A percentile compares a stretch with the other conserved stretches of the same genome.
Conservation (phyloP, 306 rosid species). For the Pueraria montana region DNA sequence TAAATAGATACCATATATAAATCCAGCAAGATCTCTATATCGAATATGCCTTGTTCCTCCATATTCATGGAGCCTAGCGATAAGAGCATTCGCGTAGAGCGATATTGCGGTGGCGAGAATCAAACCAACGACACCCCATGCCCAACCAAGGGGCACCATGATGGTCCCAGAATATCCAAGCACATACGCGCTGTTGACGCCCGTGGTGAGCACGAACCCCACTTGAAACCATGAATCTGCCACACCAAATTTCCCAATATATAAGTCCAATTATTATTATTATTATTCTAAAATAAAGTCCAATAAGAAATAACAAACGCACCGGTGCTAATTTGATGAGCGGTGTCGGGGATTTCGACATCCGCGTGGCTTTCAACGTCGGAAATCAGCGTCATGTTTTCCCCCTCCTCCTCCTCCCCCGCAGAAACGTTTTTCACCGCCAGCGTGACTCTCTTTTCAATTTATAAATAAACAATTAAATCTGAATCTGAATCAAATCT, state of each 20-base stretch:
- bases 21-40: constrained; percentile 95
- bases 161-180: constrained; percentile 89
- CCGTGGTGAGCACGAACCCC: constrained; percentile 90
- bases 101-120: constrained; percentile 79
- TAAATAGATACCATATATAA: constrained; percentile 65
- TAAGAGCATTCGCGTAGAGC: constrained; percentile 79
- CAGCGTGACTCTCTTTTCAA: constrained; percentile 39
- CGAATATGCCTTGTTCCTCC: constrained; percentile 96
- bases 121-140: constrained; percentile 74
- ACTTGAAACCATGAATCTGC: constrained; percentile 93
- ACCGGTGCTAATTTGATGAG: constrained; percentile 93
- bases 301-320: neutral
- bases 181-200: constrained; percentile 91
- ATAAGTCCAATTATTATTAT: too few relatives aligned
- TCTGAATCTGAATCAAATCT: neutral
- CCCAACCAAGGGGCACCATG: constrained; percentile 97
- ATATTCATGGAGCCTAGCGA: constrained; percentile 90
- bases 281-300: too few relatives aligned
- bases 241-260: neutral
- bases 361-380: constrained; percentile 40
- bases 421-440: constrained; percentile 36
- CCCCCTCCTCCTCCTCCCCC: neutral
- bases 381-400: constrained; percentile 25
- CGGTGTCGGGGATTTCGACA: constrained; percentile 71
- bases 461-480: neutral